These are phyloP conservation scores for Myxozyma kluyveri DNA, from an alignment of 805 yeast species.

Conservation along the genomic window DNA sequence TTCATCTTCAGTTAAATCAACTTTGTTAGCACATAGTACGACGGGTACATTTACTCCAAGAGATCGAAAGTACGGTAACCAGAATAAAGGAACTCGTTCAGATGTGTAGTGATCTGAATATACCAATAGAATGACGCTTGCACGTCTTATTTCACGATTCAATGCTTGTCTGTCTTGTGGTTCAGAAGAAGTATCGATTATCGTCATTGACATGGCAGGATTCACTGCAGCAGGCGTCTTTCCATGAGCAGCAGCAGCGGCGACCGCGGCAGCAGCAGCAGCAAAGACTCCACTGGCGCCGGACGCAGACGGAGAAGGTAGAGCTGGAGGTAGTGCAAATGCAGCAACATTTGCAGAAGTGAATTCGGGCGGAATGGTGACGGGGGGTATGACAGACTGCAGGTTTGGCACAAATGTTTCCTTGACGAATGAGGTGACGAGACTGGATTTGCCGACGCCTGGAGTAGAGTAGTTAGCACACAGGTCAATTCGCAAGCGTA, in stretches of 20 bases:
- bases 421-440: conserved; percentile 77
- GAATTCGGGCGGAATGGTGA: conserved; percentile 75
- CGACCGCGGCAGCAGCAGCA: neutral
- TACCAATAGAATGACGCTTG: conserved; percentile 92
- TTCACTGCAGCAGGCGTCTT: conserved; percentile 34
- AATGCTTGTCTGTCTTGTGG: conserved; percentile 59
- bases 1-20: conserved; percentile 47
- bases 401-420: conserved; percentile 71
- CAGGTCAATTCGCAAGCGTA: neutral
- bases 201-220: conserved; percentile 57
- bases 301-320: neutral
- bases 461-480: neutral
- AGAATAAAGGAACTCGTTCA: conserved; percentile 83
- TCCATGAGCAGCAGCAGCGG: conserved; percentile 31
- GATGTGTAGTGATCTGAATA: conserved; percentile 93
- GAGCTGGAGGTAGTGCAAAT: too few species aligned
- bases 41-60: conserved; percentile 89
- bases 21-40: conserved; percentile 83
- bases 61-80: conserved; percentile 92
- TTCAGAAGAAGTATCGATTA: conserved; percentile 68
- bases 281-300: neutral
- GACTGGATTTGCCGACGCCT: conserved; percentile 39
- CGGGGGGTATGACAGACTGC: conserved; percentile 76
- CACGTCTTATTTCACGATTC: conserved; percentile 71
- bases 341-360: conserved; percentile 42